These are phyloP conservation scores for Tetracentron sinense DNA, from an alignment of 164 flowering plant species.

Conservation along the genomic window DNA sequence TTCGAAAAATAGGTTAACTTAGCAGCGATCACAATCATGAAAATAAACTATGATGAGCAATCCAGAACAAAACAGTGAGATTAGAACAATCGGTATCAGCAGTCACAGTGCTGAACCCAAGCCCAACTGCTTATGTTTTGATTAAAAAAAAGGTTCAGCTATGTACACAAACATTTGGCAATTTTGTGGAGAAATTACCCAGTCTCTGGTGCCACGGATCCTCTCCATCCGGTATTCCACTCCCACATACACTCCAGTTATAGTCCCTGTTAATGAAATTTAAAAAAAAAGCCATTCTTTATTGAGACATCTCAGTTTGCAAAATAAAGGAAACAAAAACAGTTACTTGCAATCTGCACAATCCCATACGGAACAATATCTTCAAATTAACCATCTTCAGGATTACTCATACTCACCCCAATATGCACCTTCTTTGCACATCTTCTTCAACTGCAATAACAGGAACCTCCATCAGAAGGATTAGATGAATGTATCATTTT, in stretches of 20 bases:
- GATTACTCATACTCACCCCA: slow-evolving; percentile 62
- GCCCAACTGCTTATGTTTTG: neutral
- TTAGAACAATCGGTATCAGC: neutral
- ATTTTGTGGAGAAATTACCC: slow-evolving; percentile 62
- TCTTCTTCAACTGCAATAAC: slow-evolving; percentile 72
- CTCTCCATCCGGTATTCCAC: slow-evolving; percentile 76
- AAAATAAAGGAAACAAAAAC: neutral
- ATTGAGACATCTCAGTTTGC: neutral
- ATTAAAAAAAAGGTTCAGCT: too few relatives aligned
- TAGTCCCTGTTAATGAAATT: slow-evolving; percentile 55
- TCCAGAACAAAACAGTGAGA: neutral
- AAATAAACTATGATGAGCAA: neutral
- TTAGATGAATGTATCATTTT: neutral
- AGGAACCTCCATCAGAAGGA: slow-evolving; percentile 8
- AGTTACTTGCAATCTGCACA: neutral
- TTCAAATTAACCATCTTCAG: neutral
- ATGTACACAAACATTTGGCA: too few relatives aligned
- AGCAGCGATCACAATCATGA: neutral
- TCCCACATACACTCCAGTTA: slow-evolving; percentile 86
- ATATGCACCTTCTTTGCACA: slow-evolving; percentile 85
- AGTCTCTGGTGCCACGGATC: slow-evolving; percentile 76
- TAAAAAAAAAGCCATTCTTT: neutral
- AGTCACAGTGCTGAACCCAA: slow-evolving; percentile 5
- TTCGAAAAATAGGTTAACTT: neutral
- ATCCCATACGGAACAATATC: slow-evolving; percentile 2